phyloP scores from a whole-genome alignment of 2,329 filamentous ascomycete species.

The Fusarium musae region DNA sequence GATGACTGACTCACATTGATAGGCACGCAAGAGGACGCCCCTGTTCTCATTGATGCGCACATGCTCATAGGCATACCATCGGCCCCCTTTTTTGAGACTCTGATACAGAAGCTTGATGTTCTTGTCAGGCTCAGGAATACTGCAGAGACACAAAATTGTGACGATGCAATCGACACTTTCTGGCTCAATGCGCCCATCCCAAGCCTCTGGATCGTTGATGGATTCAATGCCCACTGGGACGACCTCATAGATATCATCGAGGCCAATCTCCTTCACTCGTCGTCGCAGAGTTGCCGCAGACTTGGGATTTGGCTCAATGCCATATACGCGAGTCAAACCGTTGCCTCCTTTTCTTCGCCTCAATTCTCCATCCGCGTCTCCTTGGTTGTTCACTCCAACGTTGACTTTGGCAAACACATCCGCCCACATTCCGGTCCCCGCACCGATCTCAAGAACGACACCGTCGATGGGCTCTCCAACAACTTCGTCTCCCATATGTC shows the following conservation, averaged over 20 bases:
- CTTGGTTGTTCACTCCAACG: conserved; percentile 13
- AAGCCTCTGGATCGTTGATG: conserved; percentile 55
- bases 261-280: conserved; percentile 61
- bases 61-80: conserved; percentile 73
- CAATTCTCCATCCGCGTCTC: conserved; percentile 31
- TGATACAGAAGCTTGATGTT: conserved; percentile 67
- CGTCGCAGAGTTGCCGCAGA: conserved; percentile 61
- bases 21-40: conserved; percentile 55
- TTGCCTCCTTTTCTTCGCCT: conserved; percentile 23
- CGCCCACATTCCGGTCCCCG: conserved; percentile 71
- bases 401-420: conserved; percentile 58
- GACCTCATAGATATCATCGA: conserved; percentile 69
- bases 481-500: conserved; percentile 49
- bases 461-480: conserved; percentile 57
- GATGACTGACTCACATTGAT: conserved; percentile 60
- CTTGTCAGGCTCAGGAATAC: conserved; percentile 68
- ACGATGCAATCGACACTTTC: conserved; percentile 69
- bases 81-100: conserved; percentile 69
- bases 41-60: conserved; percentile 55
- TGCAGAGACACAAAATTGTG: conserved; percentile 70
- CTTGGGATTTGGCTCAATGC: conserved; percentile 70
- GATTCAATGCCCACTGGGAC: conserved; percentile 72
- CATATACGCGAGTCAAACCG: conserved; percentile 64
- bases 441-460: conserved; percentile 70
- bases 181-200: conserved; percentile 59